Percentiles rank a stretch among this genome's conserved stretches.
phyloP scores from a whole-genome alignment of 257 asterid genomes.

The Gentiana dahurica region DNA sequence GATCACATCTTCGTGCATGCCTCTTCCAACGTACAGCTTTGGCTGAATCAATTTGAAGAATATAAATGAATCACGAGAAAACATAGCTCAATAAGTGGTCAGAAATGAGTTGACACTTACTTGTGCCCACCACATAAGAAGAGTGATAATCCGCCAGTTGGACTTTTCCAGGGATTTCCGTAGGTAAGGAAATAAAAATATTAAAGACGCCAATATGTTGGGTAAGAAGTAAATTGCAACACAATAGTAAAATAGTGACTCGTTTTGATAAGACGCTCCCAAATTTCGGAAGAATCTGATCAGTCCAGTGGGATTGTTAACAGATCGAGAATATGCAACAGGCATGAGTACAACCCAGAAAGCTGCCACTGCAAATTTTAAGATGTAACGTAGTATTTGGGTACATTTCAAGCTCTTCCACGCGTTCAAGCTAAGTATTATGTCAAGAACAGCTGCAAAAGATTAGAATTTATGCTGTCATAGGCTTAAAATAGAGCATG shows the following conservation, averaged over 20 bases:
- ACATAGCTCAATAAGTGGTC: constrained; percentile 14
- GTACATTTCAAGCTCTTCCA: constrained; percentile 78
- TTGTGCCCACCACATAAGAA: constrained; percentile 98
- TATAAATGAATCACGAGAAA: neutral
- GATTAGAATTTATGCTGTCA: neutral
- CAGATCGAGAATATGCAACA: constrained; percentile 62
- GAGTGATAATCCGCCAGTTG: constrained; percentile 49
- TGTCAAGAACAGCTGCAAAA: constrained; percentile 80
- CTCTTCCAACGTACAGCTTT: constrained; percentile 93
- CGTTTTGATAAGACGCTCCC: constrained; percentile 64
- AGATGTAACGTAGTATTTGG: constrained; percentile 82
- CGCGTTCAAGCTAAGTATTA: constrained; percentile 64
- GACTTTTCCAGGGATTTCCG: constrained; percentile 83
- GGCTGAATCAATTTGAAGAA: constrained; percentile 38
- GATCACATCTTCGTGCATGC: constrained; percentile 94
- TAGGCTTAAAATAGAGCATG: no score
- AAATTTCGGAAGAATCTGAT: constrained; percentile 51
- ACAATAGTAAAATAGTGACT: constrained; percentile 62
- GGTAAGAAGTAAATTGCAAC: constrained; percentile 84
- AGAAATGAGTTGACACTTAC: constrained; percentile 24
- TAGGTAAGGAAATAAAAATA: constrained; percentile 71
- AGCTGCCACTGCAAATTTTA: constrained; percentile 69
- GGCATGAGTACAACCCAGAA: constrained; percentile 94
- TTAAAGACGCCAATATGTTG: constrained; percentile 60
- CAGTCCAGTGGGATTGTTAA: constrained; percentile 76